A percentile compares a stretch with the other conserved stretches of the same genome.
Evolutionary conservation across 768 basidiomycete species (phyloP).

Genomic region (Auricularia sp.): DNA sequence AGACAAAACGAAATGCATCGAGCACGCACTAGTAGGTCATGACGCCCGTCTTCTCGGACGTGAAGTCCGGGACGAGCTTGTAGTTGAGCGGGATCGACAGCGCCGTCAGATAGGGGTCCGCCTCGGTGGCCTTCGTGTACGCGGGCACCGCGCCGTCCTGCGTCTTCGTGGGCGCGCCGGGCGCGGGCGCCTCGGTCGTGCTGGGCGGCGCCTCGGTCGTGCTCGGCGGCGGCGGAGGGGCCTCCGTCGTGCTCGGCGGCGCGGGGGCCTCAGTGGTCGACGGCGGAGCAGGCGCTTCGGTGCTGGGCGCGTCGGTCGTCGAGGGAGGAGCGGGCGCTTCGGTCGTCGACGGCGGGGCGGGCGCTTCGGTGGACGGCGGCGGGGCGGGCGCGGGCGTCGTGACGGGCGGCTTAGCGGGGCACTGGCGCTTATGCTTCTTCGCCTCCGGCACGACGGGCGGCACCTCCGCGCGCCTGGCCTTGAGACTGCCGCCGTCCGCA

Average conservation of each 20-base stretch:
- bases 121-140: background rate
- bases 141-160: background rate
- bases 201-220: background rate
- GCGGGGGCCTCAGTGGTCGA: background rate
- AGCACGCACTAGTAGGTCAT: background rate
- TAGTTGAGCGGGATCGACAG: slow-evolving; percentile 1
- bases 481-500: background rate
- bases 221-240: background rate
- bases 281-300: background rate
- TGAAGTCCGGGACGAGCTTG: background rate
- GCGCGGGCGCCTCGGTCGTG: background rate
- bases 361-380: background rate
- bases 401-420: background rate
- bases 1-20: too few species aligned
- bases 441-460: background rate
- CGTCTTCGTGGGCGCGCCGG: background rate
- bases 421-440: background rate
- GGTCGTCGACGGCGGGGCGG: background rate
- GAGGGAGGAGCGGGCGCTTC: background rate
- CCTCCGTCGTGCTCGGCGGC: background rate
- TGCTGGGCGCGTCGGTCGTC: background rate
- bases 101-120: background rate
- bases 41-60: background rate
- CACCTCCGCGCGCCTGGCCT: background rate
- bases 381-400: background rate